These are phyloP conservation scores for Aspergillus fructus DNA, from an alignment of 2,329 filamentous ascomycete genomes.

Conservation along the genomic window DNA sequence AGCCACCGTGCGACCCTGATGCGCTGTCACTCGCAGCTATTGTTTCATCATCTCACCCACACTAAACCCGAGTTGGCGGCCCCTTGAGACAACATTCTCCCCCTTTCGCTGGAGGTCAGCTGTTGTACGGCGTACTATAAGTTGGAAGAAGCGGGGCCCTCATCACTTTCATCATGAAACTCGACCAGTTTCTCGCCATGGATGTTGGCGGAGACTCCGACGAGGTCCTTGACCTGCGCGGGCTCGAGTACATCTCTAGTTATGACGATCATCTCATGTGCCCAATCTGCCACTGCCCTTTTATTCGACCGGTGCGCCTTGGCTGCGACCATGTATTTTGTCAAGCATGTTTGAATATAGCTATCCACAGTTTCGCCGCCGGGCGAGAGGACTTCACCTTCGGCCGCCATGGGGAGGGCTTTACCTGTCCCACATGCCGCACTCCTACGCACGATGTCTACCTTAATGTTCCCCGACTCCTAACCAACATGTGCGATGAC, in stretches of 20 bases:
- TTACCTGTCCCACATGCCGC: conserved; percentile 59
- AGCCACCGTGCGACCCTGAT: conserved; percentile 23
- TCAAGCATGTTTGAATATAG: conserved; percentile 55
- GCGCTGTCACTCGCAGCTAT: conserved; percentile 19
- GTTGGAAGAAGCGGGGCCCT: not conserved
- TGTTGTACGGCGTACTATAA: not conserved
- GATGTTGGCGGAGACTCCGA: conserved; percentile 28
- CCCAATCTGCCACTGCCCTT: conserved; percentile 63
- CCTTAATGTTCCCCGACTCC: conserved; percentile 52
- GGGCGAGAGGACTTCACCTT: conserved; percentile 31
- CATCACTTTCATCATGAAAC: conserved; percentile 26
- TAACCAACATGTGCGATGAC: conserved; percentile 63
- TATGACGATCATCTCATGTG: conserved; percentile 64
- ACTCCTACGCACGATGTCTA: conserved; percentile 40
- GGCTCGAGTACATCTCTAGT: conserved; percentile 57
- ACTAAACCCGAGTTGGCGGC: conserved; percentile 18
- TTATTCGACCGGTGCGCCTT: conserved; percentile 58
- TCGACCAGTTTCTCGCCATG: conserved; percentile 33
- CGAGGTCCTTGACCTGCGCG: conserved; percentile 52
- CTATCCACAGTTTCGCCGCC: conserved; percentile 40
- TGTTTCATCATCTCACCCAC: conserved; percentile 22
- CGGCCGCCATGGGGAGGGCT: conserved; percentile 25
- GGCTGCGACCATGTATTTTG: conserved; percentile 66
- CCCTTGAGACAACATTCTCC: conserved; percentile 10
- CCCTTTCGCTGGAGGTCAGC: not conserved